These are phyloP conservation scores for Paracorniculantispora psalliotae DNA, from an alignment of 2,329 filamentous ascomycete species.

Conservation along the genomic window DNA sequence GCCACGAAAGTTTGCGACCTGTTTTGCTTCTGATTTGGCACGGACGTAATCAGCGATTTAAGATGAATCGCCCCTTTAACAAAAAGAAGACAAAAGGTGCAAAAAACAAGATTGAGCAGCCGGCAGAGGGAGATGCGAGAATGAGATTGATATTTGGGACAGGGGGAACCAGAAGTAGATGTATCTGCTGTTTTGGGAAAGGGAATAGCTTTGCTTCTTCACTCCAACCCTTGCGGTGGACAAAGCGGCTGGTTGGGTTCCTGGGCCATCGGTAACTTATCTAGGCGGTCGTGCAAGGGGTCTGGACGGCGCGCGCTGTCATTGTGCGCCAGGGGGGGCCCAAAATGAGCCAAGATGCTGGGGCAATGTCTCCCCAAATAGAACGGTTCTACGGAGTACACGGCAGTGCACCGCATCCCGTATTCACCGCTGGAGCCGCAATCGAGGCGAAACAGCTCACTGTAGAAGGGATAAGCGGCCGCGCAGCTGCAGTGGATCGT, in stretches of 20 bases:
- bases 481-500: neutral
- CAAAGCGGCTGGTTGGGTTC: neutral
- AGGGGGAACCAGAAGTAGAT: neutral
- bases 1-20: neutral
- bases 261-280: neutral
- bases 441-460: slow-evolving; percentile 1
- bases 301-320: neutral
- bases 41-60: neutral
- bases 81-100: neutral
- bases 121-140: neutral
- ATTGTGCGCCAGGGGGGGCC: neutral
- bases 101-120: neutral
- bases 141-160: neutral
- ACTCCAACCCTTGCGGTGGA: neutral
- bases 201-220: neutral
- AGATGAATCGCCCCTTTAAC: neutral
- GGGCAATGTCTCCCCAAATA: neutral
- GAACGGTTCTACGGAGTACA: neutral
- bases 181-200: neutral
- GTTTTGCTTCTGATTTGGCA: neutral
- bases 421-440: slow-evolving; percentile 4
- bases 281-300: neutral
- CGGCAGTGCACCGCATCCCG: neutral
- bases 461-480: neutral
- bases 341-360: neutral